phyloP scores from a whole-genome alignment of 345 rosid genomes.

The Nephelium lappaceum region DNA sequence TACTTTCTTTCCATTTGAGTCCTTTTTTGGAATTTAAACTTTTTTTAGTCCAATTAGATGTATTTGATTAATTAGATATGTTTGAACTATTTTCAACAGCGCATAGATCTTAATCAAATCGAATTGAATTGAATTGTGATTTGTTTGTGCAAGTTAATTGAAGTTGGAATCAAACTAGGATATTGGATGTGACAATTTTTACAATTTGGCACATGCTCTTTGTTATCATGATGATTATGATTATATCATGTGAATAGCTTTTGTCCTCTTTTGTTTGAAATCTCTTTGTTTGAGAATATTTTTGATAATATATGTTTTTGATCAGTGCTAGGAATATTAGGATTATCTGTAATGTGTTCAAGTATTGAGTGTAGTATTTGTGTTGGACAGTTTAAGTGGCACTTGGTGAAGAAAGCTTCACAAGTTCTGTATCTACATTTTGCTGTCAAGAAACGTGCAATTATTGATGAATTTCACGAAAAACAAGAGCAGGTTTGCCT shows the following conservation, averaged over 20 bases:
- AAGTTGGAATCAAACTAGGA: too few relatives aligned
- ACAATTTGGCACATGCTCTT: not conserved
- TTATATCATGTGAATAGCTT: not conserved
- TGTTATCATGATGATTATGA: not conserved
- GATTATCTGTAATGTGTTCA: not conserved
- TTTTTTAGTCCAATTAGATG: not conserved
- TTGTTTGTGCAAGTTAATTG: too few relatives aligned
- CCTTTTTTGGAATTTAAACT: not conserved
- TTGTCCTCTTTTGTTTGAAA: not conserved
- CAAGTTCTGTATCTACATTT: constrained; percentile 85
- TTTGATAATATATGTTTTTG: not conserved
- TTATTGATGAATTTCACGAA: constrained; percentile 81
- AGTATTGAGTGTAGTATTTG: not conserved
- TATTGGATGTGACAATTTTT: not conserved
- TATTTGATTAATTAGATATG: too few relatives aligned
- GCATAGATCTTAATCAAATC: not conserved
- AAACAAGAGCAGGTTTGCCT: constrained; percentile 79
- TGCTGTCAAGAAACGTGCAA: constrained; percentile 74
- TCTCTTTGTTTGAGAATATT: not conserved
- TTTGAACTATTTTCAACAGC: not conserved
- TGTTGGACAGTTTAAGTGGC: constrained; percentile 76
- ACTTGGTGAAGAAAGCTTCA: constrained; percentile 86
- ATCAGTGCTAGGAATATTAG: not conserved
- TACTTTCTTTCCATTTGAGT: not conserved
- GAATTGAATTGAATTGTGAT: too few relatives aligned